Conservation (phyloP, 1,284 basidiomycete genomes). For the Inonotus obliquus region DNA sequence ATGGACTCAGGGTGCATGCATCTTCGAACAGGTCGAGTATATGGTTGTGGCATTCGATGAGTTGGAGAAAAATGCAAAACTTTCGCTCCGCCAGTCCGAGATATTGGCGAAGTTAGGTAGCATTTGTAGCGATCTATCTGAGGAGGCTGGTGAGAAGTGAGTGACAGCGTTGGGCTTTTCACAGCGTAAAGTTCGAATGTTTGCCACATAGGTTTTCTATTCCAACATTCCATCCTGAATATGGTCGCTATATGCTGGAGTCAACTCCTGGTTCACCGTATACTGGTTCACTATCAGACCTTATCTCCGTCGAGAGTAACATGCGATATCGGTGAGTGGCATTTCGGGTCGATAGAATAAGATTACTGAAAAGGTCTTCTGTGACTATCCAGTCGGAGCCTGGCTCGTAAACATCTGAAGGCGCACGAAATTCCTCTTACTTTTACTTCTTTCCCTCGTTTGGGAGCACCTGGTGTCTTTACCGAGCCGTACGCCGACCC, state of each 20-base stretch:
- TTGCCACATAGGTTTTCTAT: constrained; percentile 52
- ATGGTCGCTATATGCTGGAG: constrained; percentile 98
- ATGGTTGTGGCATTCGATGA: constrained; percentile 91
- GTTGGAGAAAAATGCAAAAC: constrained; percentile 71
- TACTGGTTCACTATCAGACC: constrained; percentile 79
- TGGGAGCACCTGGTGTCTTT: constrained; percentile 86
- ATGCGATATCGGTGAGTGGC: constrained; percentile 79
- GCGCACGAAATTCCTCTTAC: constrained; percentile 89
- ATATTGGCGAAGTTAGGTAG: constrained; percentile 80
- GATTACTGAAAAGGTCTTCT: constrained; percentile 7
- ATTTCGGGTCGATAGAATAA: constrained; percentile 20
- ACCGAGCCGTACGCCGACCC: constrained; percentile 87
- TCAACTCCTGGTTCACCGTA: constrained; percentile 96
- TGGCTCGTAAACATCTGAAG: constrained; percentile 82
- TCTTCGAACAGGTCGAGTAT: constrained; percentile 77
- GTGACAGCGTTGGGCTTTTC: constrained; percentile 23
- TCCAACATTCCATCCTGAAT: constrained; percentile 98
- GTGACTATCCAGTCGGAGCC: constrained; percentile 56
- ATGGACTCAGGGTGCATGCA: background rate
- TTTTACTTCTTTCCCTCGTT: constrained; percentile 91
- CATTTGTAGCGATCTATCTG: constrained; percentile 64
- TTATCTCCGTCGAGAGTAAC: constrained; percentile 88
- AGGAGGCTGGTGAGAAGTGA: constrained; percentile 56
- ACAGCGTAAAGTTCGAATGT: constrained; percentile 15
- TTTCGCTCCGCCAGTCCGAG: constrained; percentile 92